phyloP scores from a whole-genome alignment of 495 filamentous ascomycete genomes.

The Chaetomium tenue region DNA sequence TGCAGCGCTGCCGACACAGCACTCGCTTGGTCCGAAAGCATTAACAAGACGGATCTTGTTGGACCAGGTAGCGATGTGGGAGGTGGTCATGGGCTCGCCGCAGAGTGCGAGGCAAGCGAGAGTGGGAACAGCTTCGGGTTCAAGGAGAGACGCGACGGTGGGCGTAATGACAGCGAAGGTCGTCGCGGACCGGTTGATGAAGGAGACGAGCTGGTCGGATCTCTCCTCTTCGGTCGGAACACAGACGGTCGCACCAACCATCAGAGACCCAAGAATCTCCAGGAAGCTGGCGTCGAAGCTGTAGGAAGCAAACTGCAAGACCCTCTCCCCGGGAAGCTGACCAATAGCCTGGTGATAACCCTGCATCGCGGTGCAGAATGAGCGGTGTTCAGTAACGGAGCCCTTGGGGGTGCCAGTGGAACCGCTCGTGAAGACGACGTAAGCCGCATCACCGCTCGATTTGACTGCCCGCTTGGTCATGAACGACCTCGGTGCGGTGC shows the following conservation, averaged over 20 bases:
- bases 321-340: conserved; percentile 31
- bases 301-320: conserved; percentile 57
- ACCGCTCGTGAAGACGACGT: conserved; percentile 61
- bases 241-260: conserved; percentile 42
- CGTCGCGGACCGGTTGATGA: conserved; percentile 11
- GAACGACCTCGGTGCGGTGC: conserved; percentile 16
- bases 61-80: conserved; percentile 19
- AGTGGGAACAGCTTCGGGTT: neutral
- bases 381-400: conserved; percentile 9
- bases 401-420: conserved; percentile 57
- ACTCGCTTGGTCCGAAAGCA: conserved; percentile 30
- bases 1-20: conserved; percentile 14
- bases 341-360: conserved; percentile 13
- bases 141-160: conserved; percentile 4
- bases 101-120: conserved; percentile 3
- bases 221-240: conserved; percentile 27
- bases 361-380: conserved; percentile 3
- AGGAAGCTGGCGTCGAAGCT: conserved; percentile 56
- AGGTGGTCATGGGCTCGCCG: conserved; percentile 13
- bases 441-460: conserved; percentile 29
- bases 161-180: conserved; percentile 15
- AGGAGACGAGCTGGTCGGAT: conserved; percentile 7
- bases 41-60: conserved; percentile 29
- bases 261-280: conserved; percentile 52
- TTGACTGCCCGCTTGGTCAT: neutral